phyloP scores from a whole-genome alignment of 1,284 basidiomycete species.

The Gymnopus androsaceus region DNA sequence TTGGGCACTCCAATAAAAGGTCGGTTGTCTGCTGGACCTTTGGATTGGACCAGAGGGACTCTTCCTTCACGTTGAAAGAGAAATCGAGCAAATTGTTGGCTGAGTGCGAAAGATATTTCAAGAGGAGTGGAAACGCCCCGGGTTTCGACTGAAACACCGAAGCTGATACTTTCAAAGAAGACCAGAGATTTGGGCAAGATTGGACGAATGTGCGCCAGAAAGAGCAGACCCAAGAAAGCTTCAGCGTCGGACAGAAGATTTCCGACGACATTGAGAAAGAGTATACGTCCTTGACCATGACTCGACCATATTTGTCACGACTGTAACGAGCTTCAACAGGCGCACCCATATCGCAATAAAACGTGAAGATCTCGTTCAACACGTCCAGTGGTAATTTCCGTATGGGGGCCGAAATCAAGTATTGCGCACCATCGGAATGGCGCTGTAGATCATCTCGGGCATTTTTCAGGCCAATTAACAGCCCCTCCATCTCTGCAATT shows the following conservation, averaged over 20 bases:
- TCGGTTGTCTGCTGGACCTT: not conserved
- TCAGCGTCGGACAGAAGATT: not conserved
- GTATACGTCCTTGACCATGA: no score
- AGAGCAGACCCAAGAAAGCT: slow-evolving; percentile 1
- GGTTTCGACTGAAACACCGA: not conserved
- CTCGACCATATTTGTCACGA: no score
- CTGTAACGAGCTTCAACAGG: no score
- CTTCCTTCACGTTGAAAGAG: not conserved
- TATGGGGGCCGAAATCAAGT: not conserved
- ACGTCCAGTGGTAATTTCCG: slow-evolving; percentile 6
- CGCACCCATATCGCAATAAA: not conserved
- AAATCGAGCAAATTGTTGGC: not conserved
- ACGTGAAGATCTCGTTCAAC: slow-evolving; percentile 1
- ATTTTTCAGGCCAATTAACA: not conserved
- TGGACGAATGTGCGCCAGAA: not conserved
- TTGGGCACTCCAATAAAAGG: not conserved
- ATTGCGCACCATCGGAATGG: slow-evolving; percentile 1
- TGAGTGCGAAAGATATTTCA: slow-evolving; percentile 2
- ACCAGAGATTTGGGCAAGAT: slow-evolving; percentile 1
- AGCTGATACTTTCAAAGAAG: not conserved
- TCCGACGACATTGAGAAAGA: not conserved
- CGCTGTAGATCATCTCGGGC: not conserved
- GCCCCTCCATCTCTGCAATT: not conserved
- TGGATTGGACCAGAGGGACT: not conserved
- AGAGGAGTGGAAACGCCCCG: not conserved